phyloP scores from a whole-genome alignment of 2,329 filamentous ascomycete genomes.

The Penicillium sp. region DNA sequence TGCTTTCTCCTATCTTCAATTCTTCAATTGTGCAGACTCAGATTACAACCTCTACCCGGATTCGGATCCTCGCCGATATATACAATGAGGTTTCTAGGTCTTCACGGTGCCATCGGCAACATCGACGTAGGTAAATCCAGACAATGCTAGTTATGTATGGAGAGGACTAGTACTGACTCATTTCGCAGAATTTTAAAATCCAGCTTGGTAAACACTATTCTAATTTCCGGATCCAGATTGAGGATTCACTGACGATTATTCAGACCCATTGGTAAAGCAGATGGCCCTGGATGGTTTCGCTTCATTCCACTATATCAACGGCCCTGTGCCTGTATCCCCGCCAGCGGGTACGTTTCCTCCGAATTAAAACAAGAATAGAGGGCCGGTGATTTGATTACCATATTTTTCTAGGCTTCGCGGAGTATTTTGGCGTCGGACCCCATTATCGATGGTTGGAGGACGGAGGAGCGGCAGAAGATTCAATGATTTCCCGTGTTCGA shows the following conservation, averaged over 20 bases:
- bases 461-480: slow-evolving; percentile 23
- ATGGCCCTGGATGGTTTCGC: slow-evolving; percentile 18
- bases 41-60: not conserved
- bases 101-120: slow-evolving; percentile 32
- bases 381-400: not conserved
- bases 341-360: slow-evolving; percentile 13
- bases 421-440: slow-evolving; percentile 23
- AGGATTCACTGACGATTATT: not conserved
- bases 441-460: slow-evolving; percentile 26
- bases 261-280: slow-evolving; percentile 23
- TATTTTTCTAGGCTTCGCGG: slow-evolving; percentile 15
- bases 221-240: not conserved
- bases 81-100: slow-evolving; percentile 30
- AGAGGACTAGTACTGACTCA: not conserved
- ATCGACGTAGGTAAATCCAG: slow-evolving; percentile 20
- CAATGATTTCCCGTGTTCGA: slow-evolving; percentile 25
- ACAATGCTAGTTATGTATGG: not conserved
- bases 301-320: slow-evolving; percentile 26
- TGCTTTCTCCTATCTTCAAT: not conserved
- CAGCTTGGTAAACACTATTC: slow-evolving; percentile 13
- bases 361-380: not conserved
- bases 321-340: slow-evolving; percentile 18
- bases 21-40: slow-evolving; percentile 11
- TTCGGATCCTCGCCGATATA: not conserved
- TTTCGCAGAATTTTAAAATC: slow-evolving; percentile 20